Evolutionary conservation across 2,329 filamentous ascomycete genomes (phyloP), one percentile per base, ranked within the genome.

Genomic region (Hymenoscyphus salicellus): DNA sequence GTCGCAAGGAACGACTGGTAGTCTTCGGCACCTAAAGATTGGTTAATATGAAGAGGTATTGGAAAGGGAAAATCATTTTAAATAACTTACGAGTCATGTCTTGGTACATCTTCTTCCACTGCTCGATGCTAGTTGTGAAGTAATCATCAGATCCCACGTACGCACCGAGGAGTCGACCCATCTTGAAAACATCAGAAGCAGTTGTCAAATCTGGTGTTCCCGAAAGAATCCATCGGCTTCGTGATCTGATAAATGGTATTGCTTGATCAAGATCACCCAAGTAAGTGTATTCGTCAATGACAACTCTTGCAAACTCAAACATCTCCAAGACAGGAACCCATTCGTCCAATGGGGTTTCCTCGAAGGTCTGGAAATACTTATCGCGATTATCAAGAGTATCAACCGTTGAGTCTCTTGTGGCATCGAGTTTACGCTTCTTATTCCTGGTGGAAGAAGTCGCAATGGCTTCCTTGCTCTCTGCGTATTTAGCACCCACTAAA

Each of bases 231-330:
- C 87, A 55, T 10, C 26, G 11, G 23, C 17, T 49, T 2, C 36
- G 17, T 6, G 60, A 36, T 28, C 59, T 32, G 16, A 67, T 36
- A n/a, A 62, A 49, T 8, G 65, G 10, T 3, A 62, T 17, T 5
- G 43, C 62, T 10, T n/a, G 23, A 3, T 59, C 49, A 4, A 38
- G 73, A 17, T 77, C 71, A 55, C 79, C 77, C 5, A 83, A 76
- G 66, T 89, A 87, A 0, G 86, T 84, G 68, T 85, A 89, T 68
- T 90, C 88, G 66, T 90, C 88, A 1, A 89, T 78, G 1, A 90
- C 80, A 0, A 90, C 65, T 5, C 88, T 79, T 62, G 83, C 83
- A 72, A 85, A 90, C 1, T 77, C 74, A 71, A 89, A 89, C 69
- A 86, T 80, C 65, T 89, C 86, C 0, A 90, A 71, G 4, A 64